Evolutionary conservation across 129 eudicot genomes (phyloP), one percentile per base, ranked within the genome.

Genomic region (Flaveria linearis): DNA sequence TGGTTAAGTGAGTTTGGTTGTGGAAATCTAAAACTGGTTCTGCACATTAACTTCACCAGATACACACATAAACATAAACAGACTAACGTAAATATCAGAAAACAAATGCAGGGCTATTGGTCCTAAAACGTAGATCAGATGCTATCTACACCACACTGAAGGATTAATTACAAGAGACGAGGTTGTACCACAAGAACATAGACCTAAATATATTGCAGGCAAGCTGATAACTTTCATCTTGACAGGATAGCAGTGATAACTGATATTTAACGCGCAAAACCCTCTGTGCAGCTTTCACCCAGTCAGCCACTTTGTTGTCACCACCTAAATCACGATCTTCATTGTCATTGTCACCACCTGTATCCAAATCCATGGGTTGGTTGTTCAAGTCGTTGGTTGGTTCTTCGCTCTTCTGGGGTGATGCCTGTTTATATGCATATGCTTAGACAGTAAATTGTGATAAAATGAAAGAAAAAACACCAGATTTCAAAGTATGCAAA

Each of bases 281-380:
- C 80, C 78, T 77, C 62, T 71, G 82, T 64, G 81, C 82, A 49
- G 82, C 82, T 66, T 61, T 76, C 46, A 67, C 85, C 85, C 82
- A 82, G 10, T 76, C 85, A 11, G 86, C 78, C 76, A 71, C 79
- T 51, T 82, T 82, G 65, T 56, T 60, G 39, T 68, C 51, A 60
- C 80, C 84, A 33, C 76, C 84, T 68, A 69, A 49, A 55, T 77
- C 82, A 66, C 47, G 57, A 39, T 77, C 82, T 56, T 70, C 80
- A 3, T 80, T 36, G 15, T 23, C 84, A 33, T 74, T 80, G 22
- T 66, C 60, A 47, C 39, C 49, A 47, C 45, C 68, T 55, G 63
- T 9, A 11, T 75, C 86, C 79, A 78, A 65, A 66, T 77, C 82
- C 86, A 77, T 72, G 16, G 78, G 82, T 16, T 56, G 58, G 70